phyloP scores from a whole-genome alignment of 176 grass and related monocot species.

The Thinopyrum elongatum region DNA sequence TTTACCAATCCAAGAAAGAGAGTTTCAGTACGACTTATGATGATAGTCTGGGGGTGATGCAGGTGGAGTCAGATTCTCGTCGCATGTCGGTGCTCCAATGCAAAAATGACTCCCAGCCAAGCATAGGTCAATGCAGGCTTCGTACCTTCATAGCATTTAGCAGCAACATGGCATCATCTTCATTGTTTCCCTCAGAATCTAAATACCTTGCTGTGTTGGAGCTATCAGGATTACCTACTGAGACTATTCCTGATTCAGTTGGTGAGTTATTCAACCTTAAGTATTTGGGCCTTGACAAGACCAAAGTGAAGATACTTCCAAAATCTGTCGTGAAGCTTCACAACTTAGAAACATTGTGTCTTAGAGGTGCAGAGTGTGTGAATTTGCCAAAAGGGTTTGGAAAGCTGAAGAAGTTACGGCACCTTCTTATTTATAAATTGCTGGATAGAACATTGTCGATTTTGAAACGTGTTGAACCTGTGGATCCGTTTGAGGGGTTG shows the following conservation, averaged over 20 bases:
- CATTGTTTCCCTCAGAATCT: background rate
- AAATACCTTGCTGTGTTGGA: constrained; percentile 45
- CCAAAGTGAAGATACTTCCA: constrained; percentile 48
- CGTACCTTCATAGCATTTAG: constrained; percentile 45
- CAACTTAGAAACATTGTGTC: constrained; percentile 46
- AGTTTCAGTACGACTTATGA: constrained; percentile 19
- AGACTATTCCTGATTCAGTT: constrained; percentile 28
- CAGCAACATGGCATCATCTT: background rate
- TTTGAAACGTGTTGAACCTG: accelerated
- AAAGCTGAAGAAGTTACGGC: constrained; percentile 27
- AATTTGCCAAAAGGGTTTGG: background rate
- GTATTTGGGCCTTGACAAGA: constrained; percentile 31
- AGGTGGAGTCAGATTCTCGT: background rate
- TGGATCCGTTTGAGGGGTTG: background rate
- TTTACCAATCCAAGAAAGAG: constrained; percentile 22
- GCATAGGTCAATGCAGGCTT: constrained; percentile 3
- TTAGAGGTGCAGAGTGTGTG: background rate
- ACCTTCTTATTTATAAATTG: background rate
- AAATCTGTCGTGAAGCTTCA: constrained; percentile 33
- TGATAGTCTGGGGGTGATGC: background rate
- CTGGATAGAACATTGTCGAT: accelerated
- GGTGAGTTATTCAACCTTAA: constrained; percentile 51
- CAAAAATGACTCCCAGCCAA: background rate
- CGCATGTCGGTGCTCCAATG: constrained; percentile 25
- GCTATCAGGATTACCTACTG: constrained; percentile 12